Conservation (phyloP, 2,329 filamentous ascomycete species). For the Magnaporthiopsis rhizophila region DNA sequence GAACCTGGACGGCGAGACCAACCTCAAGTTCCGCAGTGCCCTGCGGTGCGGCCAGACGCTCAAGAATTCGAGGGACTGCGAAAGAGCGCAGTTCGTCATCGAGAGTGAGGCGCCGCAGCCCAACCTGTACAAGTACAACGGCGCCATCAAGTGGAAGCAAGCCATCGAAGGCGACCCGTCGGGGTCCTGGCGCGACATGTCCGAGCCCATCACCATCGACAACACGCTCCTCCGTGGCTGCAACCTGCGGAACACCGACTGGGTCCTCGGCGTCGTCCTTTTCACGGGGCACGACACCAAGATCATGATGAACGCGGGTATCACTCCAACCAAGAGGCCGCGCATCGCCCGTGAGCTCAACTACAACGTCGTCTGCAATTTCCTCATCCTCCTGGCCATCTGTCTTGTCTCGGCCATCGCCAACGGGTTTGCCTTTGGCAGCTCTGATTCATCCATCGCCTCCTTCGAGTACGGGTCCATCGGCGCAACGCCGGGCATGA, state of each 20-base stretch:
- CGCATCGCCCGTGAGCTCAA: constrained; percentile 90
- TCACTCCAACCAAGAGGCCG: constrained; percentile 88
- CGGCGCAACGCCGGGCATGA: constrained; percentile 64
- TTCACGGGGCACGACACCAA: constrained; percentile 97
- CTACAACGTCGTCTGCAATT: constrained; percentile 97
- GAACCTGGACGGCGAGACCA: constrained; percentile 95
- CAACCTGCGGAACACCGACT: constrained; percentile 91
- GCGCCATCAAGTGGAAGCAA: constrained; percentile 81
- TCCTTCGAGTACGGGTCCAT: constrained; percentile 85
- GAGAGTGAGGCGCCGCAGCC: constrained; percentile 88
- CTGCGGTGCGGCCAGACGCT: constrained; percentile 76
- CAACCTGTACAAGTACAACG: constrained; percentile 93
- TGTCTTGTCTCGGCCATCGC: constrained; percentile 80
- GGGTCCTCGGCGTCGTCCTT: constrained; percentile 84
- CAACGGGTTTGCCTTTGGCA: constrained; percentile 74
- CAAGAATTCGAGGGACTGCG: constrained; percentile 86
- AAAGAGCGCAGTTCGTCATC: constrained; percentile 76
- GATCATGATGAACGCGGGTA: constrained; percentile 97
- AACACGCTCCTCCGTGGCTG: constrained; percentile 91
- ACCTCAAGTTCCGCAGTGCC: constrained; percentile 88
- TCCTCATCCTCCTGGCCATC: constrained; percentile 80
- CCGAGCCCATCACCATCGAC: constrained; percentile 89
- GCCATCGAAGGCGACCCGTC: constrained; percentile 51
- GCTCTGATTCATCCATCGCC: constrained; percentile 63
- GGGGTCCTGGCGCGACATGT: constrained; percentile 65